Conservation (phyloP, 331 rosid genomes). For the Erythrophleum ivorense region DNA sequence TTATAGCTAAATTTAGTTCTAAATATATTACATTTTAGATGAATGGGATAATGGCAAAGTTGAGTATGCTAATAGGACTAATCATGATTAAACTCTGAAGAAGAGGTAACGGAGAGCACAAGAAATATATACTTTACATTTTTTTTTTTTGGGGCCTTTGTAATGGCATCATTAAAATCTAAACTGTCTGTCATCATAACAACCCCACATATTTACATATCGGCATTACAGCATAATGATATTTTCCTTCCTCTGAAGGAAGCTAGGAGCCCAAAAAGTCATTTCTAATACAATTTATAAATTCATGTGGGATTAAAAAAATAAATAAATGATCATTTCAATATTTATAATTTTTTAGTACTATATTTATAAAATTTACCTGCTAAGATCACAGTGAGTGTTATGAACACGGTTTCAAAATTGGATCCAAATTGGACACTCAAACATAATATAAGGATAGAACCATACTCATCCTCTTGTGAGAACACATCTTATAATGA, state of each 20-base stretch:
- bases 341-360: not conserved
- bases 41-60: not conserved
- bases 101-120: not conserved
- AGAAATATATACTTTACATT: not conserved
- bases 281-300: not conserved
- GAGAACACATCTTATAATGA: too few species aligned
- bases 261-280: not conserved
- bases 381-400: too few species aligned
- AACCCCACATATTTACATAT: not conserved
- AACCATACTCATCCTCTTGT: too few species aligned
- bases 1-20: too few species aligned
- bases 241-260: not conserved
- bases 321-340: not conserved
- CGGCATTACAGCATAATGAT: not conserved
- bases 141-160: not conserved
- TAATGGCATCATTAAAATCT: not conserved
- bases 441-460: too few species aligned
- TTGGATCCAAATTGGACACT: too few species aligned
- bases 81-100: slow-evolving; percentile 13
- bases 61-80: not conserved
- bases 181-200: not conserved
- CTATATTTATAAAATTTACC: too few species aligned
- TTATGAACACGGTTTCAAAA: too few species aligned
- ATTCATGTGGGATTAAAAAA: not conserved
- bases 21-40: not conserved